These are phyloP conservation scores for Hypoxylon sp. DNA, from an alignment of 2,329 filamentous ascomycete genomes.

Conservation along the genomic window DNA sequence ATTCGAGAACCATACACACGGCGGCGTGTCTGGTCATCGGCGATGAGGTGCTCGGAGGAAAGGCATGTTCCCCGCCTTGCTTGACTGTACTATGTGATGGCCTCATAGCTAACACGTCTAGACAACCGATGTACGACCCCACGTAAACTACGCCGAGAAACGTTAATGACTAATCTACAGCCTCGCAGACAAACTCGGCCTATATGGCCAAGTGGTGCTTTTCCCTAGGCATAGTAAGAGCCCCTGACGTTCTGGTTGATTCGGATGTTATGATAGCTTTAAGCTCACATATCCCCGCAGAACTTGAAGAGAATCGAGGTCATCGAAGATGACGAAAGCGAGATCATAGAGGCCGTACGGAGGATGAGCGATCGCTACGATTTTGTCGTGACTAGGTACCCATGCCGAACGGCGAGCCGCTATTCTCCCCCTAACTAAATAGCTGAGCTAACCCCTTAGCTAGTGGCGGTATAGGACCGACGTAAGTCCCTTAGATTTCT, in stretches of 20 bases:
- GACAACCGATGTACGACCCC: slow-evolving; percentile 52
- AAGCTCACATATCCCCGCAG: slow-evolving; percentile 55
- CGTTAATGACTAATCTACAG: slow-evolving; percentile 33
- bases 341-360: slow-evolving; percentile 88
- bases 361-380: slow-evolving; percentile 93
- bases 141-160: slow-evolving; percentile 5
- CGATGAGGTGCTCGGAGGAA: slow-evolving; percentile 96
- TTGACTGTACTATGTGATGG: not conserved
- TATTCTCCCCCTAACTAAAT: not conserved
- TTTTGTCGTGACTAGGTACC: slow-evolving; percentile 87
- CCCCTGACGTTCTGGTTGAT: not conserved
- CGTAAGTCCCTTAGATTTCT: slow-evolving; percentile 67
- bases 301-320: slow-evolving; percentile 90
- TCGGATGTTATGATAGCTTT: not conserved
- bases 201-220: slow-evolving; percentile 77
- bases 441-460: slow-evolving; percentile 30
- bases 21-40: slow-evolving; percentile 95
- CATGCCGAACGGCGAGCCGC: not conserved
- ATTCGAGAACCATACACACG: slow-evolving; percentile 82
- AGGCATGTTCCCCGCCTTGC: slow-evolving; percentile 68
- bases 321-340: slow-evolving; percentile 90
- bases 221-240: slow-evolving; percentile 69
- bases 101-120: slow-evolving; percentile 36
- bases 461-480: slow-evolving; percentile 93
- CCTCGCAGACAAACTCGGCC: slow-evolving; percentile 71